Evolutionary conservation across 768 basidiomycete species (phyloP).

Genomic region (Tulasnella sp.): DNA sequence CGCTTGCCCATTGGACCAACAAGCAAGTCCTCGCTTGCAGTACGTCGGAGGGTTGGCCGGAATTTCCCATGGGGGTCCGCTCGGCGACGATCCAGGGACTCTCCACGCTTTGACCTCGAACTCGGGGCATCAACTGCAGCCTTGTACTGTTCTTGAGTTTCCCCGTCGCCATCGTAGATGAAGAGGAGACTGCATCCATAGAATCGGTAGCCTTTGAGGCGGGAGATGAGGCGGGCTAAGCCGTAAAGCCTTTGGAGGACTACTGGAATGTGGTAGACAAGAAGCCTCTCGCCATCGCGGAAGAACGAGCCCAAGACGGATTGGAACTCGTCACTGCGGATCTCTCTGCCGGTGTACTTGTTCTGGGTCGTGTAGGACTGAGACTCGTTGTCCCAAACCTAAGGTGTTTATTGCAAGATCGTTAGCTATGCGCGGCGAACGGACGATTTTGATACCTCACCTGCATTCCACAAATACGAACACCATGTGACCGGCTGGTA

Average conservation of each 20-base stretch:
- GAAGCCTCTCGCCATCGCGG: conserved; percentile 72
- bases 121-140: conserved; percentile 38
- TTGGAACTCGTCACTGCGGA: conserved; percentile 80
- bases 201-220: conserved; percentile 92
- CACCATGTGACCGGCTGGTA: conserved; percentile 85
- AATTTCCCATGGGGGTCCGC: conserved; percentile 32
- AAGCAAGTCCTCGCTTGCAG: conserved; percentile 76
- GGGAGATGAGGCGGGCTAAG: conserved; percentile 85
- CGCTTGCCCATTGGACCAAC: conserved; percentile 63
- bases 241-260: conserved; percentile 89
- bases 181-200: conserved; percentile 96
- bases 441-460: conserved; percentile 47
- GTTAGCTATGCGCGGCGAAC: neutral
- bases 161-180: conserved; percentile 94
- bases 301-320: conserved; percentile 79
- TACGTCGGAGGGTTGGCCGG: conserved; percentile 53
- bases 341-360: conserved; percentile 93
- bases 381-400: conserved; percentile 91
- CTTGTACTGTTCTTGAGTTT: conserved; percentile 74
- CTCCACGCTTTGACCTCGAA: conserved; percentile 58
- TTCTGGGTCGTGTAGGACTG: conserved; percentile 88
- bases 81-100: conserved; percentile 61
- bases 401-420: conserved; percentile 2
- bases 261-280: conserved; percentile 88
- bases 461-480: conserved; percentile 98